These are phyloP conservation scores for Dryadomyces quercivorus DNA, from an alignment of 2,329 filamentous ascomycete species.

Conservation along the genomic window DNA sequence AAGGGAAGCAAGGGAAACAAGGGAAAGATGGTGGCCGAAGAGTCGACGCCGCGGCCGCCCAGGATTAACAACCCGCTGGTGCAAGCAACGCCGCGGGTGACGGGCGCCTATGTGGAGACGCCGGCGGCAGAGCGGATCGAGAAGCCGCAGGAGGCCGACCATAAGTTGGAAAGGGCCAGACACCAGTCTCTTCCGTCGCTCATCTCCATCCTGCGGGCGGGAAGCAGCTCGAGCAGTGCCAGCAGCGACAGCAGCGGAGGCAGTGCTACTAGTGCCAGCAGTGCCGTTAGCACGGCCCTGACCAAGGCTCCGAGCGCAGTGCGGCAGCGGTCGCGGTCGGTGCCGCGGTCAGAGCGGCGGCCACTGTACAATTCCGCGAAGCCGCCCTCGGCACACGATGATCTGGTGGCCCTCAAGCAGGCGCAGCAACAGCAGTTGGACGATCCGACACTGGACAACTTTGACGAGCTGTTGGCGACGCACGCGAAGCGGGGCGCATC, in stretches of 20 bases:
- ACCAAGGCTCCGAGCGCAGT: constrained; percentile 18
- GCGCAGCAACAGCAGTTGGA: constrained; percentile 35
- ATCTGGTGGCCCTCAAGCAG: constrained; percentile 39
- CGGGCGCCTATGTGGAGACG: constrained; percentile 45
- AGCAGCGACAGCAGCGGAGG: neutral
- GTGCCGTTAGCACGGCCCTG: constrained; percentile 8
- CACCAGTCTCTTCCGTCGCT: neutral
- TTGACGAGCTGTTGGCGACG: constrained; percentile 36
- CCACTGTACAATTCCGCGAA: constrained; percentile 41
- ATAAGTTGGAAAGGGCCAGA: neutral
- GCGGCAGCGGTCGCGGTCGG: constrained; percentile 24
- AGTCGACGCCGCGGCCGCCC: constrained; percentile 30
- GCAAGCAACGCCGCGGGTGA: constrained; percentile 41
- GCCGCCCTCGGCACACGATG: constrained; percentile 41
- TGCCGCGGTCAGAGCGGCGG: constrained; percentile 31
- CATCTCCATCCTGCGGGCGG: constrained; percentile 9
- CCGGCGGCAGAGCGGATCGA: constrained; percentile 33
- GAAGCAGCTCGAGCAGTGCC: neutral
- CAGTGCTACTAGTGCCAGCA: neutral
- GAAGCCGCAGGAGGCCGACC: constrained; percentile 4
- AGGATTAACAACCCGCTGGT: constrained; percentile 30
- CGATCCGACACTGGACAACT: constrained; percentile 47
- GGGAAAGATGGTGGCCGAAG: neutral
- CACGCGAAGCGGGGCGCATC: constrained; percentile 12
- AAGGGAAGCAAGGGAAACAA: neutral